Evolutionary conservation across 306 rosid genomes (phyloP).

Genomic region (Dicorynia guianensis): DNA sequence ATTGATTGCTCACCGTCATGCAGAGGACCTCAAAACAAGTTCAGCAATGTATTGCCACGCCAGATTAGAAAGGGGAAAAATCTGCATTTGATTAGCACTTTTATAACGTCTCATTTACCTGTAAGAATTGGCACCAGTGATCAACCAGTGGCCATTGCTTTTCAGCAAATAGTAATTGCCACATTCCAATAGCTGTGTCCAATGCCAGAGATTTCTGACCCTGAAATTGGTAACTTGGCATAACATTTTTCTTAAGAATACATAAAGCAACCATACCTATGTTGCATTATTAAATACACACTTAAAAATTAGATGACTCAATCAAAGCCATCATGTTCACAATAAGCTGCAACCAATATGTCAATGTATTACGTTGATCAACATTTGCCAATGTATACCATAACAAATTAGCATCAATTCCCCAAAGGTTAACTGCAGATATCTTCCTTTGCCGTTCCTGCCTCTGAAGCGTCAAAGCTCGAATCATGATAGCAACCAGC

Average conservation of each 20-base stretch:
- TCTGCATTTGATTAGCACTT: too few species aligned
- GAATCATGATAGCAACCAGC: not conserved
- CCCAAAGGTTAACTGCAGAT: not conserved
- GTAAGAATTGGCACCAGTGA: conserved; percentile 98
- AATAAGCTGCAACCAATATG: not conserved
- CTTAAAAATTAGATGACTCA: conserved; percentile 6
- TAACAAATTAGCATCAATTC: conserved; percentile 24
- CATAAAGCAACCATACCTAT: not conserved
- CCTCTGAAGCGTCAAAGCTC: not conserved
- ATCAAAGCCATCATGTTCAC: not conserved
- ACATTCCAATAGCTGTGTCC: conserved; percentile 99
- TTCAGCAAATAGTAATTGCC: conserved; percentile 98
- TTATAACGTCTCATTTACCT: conserved; percentile 49
- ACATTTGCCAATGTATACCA: conserved; percentile 18
- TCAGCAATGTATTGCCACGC: not conserved
- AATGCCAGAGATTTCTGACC: conserved; percentile 98
- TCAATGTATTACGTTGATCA: conserved; percentile 16
- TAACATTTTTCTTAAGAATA: not conserved
- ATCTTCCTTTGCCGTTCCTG: conserved; percentile 17
- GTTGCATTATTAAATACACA: not conserved
- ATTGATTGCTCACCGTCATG: not conserved
- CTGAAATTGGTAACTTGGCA: conserved; percentile 52
- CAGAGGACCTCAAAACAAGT: not conserved
- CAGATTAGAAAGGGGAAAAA: not conserved
- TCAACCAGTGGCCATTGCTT: conserved; percentile 97